Evolutionary conservation across 208 protist genomes (phyloP), one percentile per base, ranked within the genome.

Genomic region (Trypanosoma brucei): DNA sequence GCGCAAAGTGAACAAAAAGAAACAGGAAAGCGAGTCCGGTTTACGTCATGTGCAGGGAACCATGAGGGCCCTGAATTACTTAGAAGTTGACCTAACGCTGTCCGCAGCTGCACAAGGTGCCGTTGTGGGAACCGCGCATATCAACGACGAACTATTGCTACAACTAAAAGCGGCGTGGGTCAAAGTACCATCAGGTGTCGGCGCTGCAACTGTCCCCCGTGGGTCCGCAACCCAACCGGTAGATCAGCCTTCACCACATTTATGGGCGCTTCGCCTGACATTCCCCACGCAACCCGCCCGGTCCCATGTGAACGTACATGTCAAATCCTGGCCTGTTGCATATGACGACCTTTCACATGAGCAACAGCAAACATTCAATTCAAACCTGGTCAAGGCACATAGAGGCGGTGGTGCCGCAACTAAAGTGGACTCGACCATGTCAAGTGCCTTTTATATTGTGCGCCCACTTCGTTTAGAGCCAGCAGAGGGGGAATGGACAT

Each of bases 81-180:
- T 75, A 2, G 81, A 88, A 55, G 61, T 91, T 22, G 84, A 91
- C 60, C 64, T 91, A 5, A 74, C 72, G 5, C 36, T 81, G 0
- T 88, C 84, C 22, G 44, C 83, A 8, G 46, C 53, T n/a, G 66
- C 76, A 11, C 59, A 70, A 5, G 71, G 76, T 55, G 59, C 70
- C 33, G 66, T 91, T 49, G 70, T 49, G 14, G 84, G 84, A 48
- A 49, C 52, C 1, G 56, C 83, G 0, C 79, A 81, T 14, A 70
- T 91, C 22, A 85, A 71, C 54, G 59, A 57, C 4, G 35, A 44
- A 9, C 33, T 71, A 0, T 59, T 85, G 8, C 37, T 91, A 35
- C 70, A 84, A 55, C 8, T 91, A 4, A 45, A 76, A n/a, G 84
- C 79, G 3, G 72, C 78, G 50, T 91, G 84, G 84, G 54, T 91